Evolutionary conservation across 2,329 filamentous ascomycete species (phyloP), one percentile per base, ranked within the genome.

Genomic region (Talaromyces amestolkiae): DNA sequence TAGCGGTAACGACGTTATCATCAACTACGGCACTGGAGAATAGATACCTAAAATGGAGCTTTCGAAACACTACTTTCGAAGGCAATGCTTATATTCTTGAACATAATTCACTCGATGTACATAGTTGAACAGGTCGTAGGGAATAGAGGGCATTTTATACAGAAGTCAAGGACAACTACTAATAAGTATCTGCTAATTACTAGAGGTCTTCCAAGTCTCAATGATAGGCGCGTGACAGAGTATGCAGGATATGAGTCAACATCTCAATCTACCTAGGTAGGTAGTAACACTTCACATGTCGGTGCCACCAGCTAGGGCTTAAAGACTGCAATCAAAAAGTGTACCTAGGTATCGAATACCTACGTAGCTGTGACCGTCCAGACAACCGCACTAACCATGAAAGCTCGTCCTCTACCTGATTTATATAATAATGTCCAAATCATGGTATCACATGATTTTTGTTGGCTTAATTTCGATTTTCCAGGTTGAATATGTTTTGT

Each of bases 1-100:
- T 5, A 54, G 37, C 15, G 63, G 63, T 15, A 65, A 65, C 47
- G 56, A 65, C 33, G 56, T 65, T 47, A 65, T 65, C n/a, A 61
- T 65, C 45, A 65, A 65, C 43, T 65, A 65, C 37, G 56, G 63
- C 43, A 61, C 63, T 39, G 63, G 63, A 17, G 41, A 65, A n/a
- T 65, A 24, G 39, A 0, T 13, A 13, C 35, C 35, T 37, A 4
- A 13, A 11, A 37, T 37, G 35, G 13, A 37, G 9, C 1, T 1
- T 22, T 35, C 10, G 33, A 35, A 35, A 3, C 33, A 35, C 33
- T 7, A 35, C 10, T 35, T 2, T 35, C 33, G 7, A 9, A 27
- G 11, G 27, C 11, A 17, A 51, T 54, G 27, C 7, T 53, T n/a
- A 17, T 31, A 45, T 31, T 53, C 24, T n/a, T 53, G 49, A 31